Evolutionary conservation across 345 rosid genomes (phyloP).

Genomic region (Rhodamnia argentea): DNA sequence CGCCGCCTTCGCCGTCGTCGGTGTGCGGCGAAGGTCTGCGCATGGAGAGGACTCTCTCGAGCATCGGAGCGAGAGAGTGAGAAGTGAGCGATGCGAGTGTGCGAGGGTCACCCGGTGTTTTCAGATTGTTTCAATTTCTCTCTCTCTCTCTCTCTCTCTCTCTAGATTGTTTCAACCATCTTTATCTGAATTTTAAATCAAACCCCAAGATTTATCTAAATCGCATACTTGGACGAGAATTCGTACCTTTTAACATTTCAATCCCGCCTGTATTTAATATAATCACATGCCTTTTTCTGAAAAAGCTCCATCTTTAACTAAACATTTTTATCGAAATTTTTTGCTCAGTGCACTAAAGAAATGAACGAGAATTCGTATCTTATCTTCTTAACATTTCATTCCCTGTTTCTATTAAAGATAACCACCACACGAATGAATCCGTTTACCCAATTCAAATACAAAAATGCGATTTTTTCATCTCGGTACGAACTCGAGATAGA

Average conservation of each 20-base stretch:
- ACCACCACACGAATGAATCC: fast-evolving
- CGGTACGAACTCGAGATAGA: fast-evolving
- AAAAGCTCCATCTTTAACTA: background rate
- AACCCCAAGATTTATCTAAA: background rate
- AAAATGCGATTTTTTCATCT: background rate
- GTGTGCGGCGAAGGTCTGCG: conserved; percentile 39
- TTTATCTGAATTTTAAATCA: background rate
- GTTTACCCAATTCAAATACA: fast-evolving
- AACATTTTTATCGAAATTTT: background rate
- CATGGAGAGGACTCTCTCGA: conserved; percentile 49
- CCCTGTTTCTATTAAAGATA: too few species aligned
- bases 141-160: background rate
- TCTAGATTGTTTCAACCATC: background rate
- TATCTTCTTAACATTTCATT: too few species aligned
- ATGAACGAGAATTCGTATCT: too few species aligned
- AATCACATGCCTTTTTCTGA: background rate
- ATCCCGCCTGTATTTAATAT: background rate
- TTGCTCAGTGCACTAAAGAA: too few species aligned
- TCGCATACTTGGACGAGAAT: background rate
- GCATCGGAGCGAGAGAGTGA: conserved; percentile 36
- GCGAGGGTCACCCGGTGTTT: background rate
- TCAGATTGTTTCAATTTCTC: background rate
- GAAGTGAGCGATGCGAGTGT: conserved; percentile 17
- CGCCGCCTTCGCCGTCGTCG: conserved; percentile 1
- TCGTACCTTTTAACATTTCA: background rate